Evolutionary conservation across 495 filamentous ascomycete species (phyloP).

Genomic region (Penicillium riverlandense): DNA sequence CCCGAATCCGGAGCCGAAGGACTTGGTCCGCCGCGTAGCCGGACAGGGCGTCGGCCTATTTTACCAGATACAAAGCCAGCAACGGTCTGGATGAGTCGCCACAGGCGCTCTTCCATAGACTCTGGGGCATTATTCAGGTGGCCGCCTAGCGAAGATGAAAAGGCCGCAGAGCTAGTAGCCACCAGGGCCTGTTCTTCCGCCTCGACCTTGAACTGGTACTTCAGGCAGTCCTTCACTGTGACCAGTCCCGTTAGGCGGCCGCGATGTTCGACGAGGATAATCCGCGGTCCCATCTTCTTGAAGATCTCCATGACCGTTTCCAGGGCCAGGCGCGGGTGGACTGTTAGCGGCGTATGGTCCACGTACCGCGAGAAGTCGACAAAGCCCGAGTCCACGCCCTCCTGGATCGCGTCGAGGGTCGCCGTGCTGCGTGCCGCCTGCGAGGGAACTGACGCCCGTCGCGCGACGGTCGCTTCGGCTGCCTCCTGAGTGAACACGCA

Average conservation of each 20-base stretch:
- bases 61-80: constrained; percentile 22
- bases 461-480: constrained; percentile 29
- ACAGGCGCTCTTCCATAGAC: constrained; percentile 57
- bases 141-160: constrained; percentile 20
- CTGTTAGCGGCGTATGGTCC: constrained; percentile 83
- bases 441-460: constrained; percentile 22
- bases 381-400: constrained; percentile 45
- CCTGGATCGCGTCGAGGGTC: constrained; percentile 58
- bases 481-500: constrained; percentile 75
- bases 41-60: constrained; percentile 8
- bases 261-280: constrained; percentile 87
- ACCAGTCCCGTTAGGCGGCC: constrained; percentile 78
- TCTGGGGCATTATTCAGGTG: constrained; percentile 20
- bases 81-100: constrained; percentile 52
- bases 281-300: constrained; percentile 93
- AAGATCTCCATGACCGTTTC: constrained; percentile 99
- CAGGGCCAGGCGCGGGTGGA: constrained; percentile 84
- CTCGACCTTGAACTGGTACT: constrained; percentile 96
- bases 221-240: constrained; percentile 94
- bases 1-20: constrained; percentile 21
- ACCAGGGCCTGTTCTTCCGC: constrained; percentile 68
- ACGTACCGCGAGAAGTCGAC: constrained; percentile 86
- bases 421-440: constrained; percentile 37
- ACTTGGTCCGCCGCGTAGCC: background rate
- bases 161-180: constrained; percentile 33